Percentiles rank a stretch among this genome's conserved stretches.
phyloP scores from a whole-genome alignment of 352 stramenopile species.

The Bremia lactucae region DNA sequence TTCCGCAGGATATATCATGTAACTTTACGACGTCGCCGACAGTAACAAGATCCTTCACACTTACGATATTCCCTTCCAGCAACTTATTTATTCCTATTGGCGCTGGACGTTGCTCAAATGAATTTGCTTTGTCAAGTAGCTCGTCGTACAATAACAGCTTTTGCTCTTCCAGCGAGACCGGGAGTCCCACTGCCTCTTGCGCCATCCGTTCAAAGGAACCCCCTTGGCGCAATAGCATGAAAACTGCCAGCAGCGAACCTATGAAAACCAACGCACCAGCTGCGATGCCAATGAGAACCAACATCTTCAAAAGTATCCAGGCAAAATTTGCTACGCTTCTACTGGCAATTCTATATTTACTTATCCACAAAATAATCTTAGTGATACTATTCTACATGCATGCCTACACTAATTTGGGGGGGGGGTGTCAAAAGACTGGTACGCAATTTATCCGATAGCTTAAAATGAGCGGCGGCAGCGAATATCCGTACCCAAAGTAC shows the following conservation, averaged over 20 bases:
- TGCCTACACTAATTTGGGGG: too few relatives aligned
- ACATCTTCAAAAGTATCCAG: constrained; percentile 36
- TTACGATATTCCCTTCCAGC: constrained; percentile 32
- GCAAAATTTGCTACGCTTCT: constrained; percentile 1
- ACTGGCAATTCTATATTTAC: constrained; percentile 4
- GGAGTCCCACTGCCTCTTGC: constrained; percentile 64
- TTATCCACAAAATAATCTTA: too few relatives aligned
- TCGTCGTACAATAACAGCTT: constrained; percentile 85
- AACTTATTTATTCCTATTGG: constrained; percentile 13
- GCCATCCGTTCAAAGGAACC: constrained; percentile 85
- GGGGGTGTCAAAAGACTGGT: too few relatives aligned
- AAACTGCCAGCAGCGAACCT: constrained; percentile 71
- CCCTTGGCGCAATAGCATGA: constrained; percentile 68
- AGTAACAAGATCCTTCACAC: constrained; percentile 33
- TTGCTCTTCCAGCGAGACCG: constrained; percentile 35
- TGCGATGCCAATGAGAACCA: constrained; percentile 65
- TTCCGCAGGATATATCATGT: constrained; percentile 39
- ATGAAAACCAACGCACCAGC: constrained; percentile 78
- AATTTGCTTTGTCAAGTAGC: constrained; percentile 47
- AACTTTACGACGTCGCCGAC: constrained; percentile 23
- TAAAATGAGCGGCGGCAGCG: constrained; percentile 75
- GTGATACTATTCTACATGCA: too few relatives aligned
- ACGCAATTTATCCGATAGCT: too few relatives aligned
- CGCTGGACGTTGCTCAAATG: constrained; percentile 23
- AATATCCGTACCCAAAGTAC: constrained; percentile 83